These are phyloP conservation scores for Rhodotorula glutinis DNA, from an alignment of 1,284 basidiomycete species.

Conservation along the genomic window DNA sequence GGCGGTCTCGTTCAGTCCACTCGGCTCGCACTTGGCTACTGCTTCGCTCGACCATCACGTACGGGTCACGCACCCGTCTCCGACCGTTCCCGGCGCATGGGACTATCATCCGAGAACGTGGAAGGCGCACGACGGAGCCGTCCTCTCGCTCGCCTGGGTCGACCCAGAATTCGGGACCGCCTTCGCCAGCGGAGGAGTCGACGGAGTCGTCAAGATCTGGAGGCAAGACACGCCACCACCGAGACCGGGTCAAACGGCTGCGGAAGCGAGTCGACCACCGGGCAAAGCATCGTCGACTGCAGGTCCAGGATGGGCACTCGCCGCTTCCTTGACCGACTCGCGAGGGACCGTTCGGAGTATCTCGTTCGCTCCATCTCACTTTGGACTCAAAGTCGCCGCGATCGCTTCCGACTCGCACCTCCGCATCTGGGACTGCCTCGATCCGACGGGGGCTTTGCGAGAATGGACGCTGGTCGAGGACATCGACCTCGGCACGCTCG, in stretches of 20 bases:
- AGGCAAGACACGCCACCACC: conserved; percentile 19
- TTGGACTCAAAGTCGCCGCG: conserved; percentile 79
- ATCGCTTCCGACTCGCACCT: conserved; percentile 81
- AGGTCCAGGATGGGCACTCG: conserved; percentile 58
- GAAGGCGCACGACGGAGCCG: conserved; percentile 82
- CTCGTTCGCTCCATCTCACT: conserved; percentile 78
- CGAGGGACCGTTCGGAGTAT: conserved; percentile 76
- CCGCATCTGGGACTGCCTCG: conserved; percentile 84
- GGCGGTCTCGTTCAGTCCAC: conserved; percentile 83
- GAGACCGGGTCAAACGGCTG: background rate
- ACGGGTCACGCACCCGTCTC: conserved; percentile 18
- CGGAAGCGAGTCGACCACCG: background rate
- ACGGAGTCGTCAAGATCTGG: conserved; percentile 86
- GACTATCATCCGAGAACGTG: conserved; percentile 32
- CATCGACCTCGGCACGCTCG: conserved; percentile 63
- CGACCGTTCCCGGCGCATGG: background rate
- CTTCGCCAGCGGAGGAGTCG: conserved; percentile 77
- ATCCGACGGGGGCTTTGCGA: conserved; percentile 54
- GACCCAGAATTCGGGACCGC: conserved; percentile 84
- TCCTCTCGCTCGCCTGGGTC: conserved; percentile 78
- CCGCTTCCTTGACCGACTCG: conserved; percentile 71
- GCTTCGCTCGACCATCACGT: conserved; percentile 74
- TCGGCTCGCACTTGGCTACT: conserved; percentile 73
- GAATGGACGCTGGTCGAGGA: conserved; percentile 78
- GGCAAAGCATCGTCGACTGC: background rate